These are phyloP conservation scores for Pholiota conissans DNA, from an alignment of 768 basidiomycete species.

Conservation along the genomic window DNA sequence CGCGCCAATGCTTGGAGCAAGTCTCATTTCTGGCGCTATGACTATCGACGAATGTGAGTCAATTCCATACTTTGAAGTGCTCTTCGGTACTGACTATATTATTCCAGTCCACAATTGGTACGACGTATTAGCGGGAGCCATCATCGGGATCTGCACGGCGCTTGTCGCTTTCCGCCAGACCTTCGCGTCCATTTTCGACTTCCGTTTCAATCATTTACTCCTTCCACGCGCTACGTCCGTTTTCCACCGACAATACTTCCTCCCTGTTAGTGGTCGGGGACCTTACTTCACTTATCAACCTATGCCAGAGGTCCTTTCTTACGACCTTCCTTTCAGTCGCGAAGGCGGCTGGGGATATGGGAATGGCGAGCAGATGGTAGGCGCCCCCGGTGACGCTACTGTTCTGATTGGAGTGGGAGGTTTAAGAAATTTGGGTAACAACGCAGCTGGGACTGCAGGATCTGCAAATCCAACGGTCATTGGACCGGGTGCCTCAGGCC, in stretches of 20 bases:
- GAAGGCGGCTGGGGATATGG: conserved; percentile 47
- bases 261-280: conserved; percentile 20
- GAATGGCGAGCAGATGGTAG: conserved; percentile 32
- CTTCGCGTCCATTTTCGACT: conserved; percentile 57
- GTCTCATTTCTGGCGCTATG: conserved; percentile 53
- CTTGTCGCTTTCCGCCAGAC: conserved; percentile 55
- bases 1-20: conserved; percentile 54
- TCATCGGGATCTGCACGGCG: conserved; percentile 49
- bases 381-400: conserved; percentile 46
- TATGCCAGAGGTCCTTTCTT: conserved; percentile 23
- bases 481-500: neutral
- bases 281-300: conserved; percentile 37
- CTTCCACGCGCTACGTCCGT: conserved; percentile 51
- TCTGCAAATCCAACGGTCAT: neutral
- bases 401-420: conserved; percentile 17
- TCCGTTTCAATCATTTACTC: conserved; percentile 57
- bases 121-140: conserved; percentile 52
- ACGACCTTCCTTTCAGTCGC: conserved; percentile 40
- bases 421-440: conserved; percentile 12
- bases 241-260: conserved; percentile 35
- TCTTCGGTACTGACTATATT: neutral
- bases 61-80: neutral
- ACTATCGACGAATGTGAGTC: conserved; percentile 55
- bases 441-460: conserved; percentile 1
- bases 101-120: conserved; percentile 53